Evolutionary conservation across 2,329 filamentous ascomycete species (phyloP).

Genomic region (Stemphylium lycopersici): DNA sequence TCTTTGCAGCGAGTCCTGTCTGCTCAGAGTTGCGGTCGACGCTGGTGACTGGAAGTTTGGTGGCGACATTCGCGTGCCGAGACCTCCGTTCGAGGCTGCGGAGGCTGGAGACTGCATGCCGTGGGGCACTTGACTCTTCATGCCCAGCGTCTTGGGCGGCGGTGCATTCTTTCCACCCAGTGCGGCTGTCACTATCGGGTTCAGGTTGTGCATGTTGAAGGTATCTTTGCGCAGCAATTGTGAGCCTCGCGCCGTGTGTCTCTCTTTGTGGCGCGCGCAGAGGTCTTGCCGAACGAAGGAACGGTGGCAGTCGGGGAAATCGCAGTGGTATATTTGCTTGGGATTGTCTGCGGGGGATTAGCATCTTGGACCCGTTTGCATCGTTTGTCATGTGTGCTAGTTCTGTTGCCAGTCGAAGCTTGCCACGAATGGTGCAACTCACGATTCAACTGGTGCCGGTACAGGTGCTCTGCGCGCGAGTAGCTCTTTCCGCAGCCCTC

Average conservation of each 20-base stretch:
- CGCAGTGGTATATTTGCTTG: constrained; percentile 93
- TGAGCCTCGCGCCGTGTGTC: constrained; percentile 68
- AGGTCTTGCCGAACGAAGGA: constrained; percentile 94
- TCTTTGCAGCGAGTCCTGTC: constrained; percentile 42
- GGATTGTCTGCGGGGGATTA: constrained; percentile 70
- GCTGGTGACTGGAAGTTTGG: constrained; percentile 43
- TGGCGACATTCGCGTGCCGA: constrained; percentile 44
- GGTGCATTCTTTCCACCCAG: constrained; percentile 41
- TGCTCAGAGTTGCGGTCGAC: constrained; percentile 34
- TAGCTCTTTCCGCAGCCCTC: constrained; percentile 95
- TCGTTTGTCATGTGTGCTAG: too few species aligned
- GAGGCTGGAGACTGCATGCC: constrained; percentile 44
- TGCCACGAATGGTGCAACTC: constrained; percentile 45
- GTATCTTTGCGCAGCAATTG: constrained; percentile 77
- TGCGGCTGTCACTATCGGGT: constrained; percentile 50
- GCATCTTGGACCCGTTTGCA: neutral
- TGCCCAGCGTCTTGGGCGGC: constrained; percentile 23
- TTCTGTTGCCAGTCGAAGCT: neutral
- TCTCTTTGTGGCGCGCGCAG: constrained; percentile 69
- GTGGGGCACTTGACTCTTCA: constrained; percentile 25
- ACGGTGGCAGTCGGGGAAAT: constrained; percentile 87
- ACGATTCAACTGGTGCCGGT: constrained; percentile 95
- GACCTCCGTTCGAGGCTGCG: constrained; percentile 25
- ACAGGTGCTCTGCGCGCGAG: constrained; percentile 93
- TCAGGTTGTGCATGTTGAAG: constrained; percentile 59